phyloP scores from a whole-genome alignment of 2,329 filamentous ascomycete species.

The Hymenoscyphus occultus region DNA sequence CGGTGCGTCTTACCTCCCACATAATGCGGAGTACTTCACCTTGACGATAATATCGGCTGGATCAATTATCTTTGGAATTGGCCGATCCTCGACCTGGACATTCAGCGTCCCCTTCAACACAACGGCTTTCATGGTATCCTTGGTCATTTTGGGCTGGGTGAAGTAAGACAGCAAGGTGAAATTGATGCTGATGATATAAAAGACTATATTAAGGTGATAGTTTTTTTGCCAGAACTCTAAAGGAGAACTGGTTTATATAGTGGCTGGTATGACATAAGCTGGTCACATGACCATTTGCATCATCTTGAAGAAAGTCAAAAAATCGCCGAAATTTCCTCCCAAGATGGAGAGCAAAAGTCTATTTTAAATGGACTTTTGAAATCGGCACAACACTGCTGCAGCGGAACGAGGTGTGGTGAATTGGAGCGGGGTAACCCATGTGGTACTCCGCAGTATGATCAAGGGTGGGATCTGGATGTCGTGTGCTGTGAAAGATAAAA shows the following conservation, averaged over 20 bases:
- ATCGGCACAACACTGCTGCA: neutral
- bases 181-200: too few relatives aligned
- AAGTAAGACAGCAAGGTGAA: neutral
- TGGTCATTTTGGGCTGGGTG: slow-evolving; percentile 18
- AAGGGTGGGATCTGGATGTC: neutral
- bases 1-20: slow-evolving; percentile 67
- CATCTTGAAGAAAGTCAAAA: neutral
- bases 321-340: neutral
- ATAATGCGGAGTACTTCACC: slow-evolving; percentile 78
- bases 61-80: slow-evolving; percentile 70
- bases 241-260: too few relatives aligned
- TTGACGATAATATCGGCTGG: slow-evolving; percentile 77
- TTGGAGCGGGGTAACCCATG: slow-evolving; percentile 1
- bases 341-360: neutral
- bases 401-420: neutral
- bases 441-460: neutral
- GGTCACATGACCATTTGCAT: too few relatives aligned
- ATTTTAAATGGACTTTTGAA: neutral
- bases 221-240: too few relatives aligned
- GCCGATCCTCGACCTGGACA: slow-evolving; percentile 64
- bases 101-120: slow-evolving; percentile 66
- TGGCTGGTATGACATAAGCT: too few relatives aligned
- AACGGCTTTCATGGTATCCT: slow-evolving; percentile 76
- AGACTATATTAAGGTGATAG: too few relatives aligned
- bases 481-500: neutral